Conservation (phyloP, 2,329 filamentous ascomycete species). For the Emydomyces testavorans region DNA sequence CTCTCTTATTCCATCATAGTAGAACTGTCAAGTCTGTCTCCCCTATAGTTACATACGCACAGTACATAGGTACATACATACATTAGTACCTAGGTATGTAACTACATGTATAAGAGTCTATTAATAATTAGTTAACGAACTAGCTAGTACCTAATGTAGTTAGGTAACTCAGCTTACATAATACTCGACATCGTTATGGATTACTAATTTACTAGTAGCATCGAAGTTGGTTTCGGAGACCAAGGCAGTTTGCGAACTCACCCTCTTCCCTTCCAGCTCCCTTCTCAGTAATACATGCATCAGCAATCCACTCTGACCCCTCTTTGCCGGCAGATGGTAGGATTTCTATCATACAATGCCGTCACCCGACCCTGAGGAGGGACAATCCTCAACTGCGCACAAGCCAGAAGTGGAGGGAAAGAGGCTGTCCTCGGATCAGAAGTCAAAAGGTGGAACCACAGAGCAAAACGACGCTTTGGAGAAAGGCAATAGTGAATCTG, state of each 20-base stretch:
- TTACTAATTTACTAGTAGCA: too few species aligned
- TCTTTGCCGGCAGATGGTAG: conserved; percentile 1
- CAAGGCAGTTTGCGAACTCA: neutral
- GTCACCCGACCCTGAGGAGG: conserved; percentile 1
- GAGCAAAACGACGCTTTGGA: neutral
- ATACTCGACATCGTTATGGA: too few species aligned
- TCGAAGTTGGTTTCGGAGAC: too few species aligned
- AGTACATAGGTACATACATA: too few species aligned
- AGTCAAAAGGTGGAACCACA: neutral
- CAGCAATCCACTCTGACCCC: neutral
- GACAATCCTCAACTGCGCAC: neutral
- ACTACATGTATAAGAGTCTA: too few species aligned
- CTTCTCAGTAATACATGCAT: neutral
- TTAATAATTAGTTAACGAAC: too few species aligned
- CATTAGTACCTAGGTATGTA: too few species aligned
- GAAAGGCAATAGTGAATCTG: conserved; percentile 12
- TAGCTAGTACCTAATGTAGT: too few species aligned
- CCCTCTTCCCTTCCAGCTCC: neutral
- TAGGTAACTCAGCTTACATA: too few species aligned
- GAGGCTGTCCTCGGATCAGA: neutral
- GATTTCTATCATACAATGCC: neutral
- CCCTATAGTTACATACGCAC: too few species aligned
- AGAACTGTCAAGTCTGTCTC: too few species aligned
- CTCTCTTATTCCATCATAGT: too few species aligned
- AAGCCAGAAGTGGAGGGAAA: conserved; percentile 1